Evolutionary conservation across 2,329 filamentous ascomycete species (phyloP).

Genomic region (Fusarium agapanthi): DNA sequence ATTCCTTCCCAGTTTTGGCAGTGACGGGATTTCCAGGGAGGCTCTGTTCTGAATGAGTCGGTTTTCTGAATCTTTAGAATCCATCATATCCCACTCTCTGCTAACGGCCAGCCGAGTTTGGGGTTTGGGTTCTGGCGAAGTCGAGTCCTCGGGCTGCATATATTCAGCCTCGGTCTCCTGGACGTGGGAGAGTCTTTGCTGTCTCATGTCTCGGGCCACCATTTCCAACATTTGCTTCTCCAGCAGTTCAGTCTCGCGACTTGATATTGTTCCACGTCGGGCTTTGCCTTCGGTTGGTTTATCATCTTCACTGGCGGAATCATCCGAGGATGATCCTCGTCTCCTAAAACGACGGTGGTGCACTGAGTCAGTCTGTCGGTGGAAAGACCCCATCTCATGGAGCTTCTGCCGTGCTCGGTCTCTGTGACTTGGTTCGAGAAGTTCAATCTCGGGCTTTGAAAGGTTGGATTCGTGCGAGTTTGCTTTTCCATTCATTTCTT

Average conservation of each 20-base stretch:
- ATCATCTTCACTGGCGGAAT: constrained; percentile 67
- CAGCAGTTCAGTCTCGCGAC: constrained; percentile 60
- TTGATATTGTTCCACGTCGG: constrained; percentile 57
- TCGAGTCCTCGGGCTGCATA: constrained; percentile 47
- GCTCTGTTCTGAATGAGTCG: constrained; percentile 37
- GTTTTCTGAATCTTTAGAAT: constrained; percentile 53
- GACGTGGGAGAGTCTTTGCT: constrained; percentile 49
- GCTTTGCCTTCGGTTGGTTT: constrained; percentile 45
- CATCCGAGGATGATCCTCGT: constrained; percentile 60
- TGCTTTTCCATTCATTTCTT: constrained; percentile 31
- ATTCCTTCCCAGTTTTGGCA: constrained; percentile 46
- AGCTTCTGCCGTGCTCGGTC: constrained; percentile 69
- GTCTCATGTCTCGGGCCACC: constrained; percentile 61
- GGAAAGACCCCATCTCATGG: constrained; percentile 62
- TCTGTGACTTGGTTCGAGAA: constrained; percentile 61
- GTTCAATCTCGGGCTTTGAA: constrained; percentile 50
- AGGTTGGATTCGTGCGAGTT: constrained; percentile 36
- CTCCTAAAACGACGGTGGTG: constrained; percentile 63
- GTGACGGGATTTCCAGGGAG: constrained; percentile 33
- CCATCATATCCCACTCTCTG: constrained; percentile 50
- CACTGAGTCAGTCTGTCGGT: constrained; percentile 60
- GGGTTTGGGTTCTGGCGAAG: constrained; percentile 44
- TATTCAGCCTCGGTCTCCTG: constrained; percentile 46
- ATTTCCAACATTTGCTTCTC: constrained; percentile 71
- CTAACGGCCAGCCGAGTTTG: constrained; percentile 44